phyloP scores from a whole-genome alignment of 306 rosid genomes.

The Sindora glabra region DNA sequence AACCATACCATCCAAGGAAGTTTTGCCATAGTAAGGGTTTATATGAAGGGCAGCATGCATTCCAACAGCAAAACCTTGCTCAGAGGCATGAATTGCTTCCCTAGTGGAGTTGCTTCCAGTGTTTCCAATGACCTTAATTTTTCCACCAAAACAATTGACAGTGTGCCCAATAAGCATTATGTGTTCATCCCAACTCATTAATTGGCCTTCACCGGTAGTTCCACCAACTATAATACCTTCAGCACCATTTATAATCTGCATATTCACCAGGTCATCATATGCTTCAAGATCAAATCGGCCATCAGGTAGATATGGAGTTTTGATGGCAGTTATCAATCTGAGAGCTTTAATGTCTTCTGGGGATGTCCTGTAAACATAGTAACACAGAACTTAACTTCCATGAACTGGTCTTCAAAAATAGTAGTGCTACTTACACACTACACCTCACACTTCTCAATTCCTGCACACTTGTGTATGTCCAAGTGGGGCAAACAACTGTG shows the following conservation, averaged over 20 bases:
- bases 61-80: slow-evolving; percentile 97
- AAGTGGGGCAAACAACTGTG: no score
- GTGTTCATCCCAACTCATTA: slow-evolving; percentile 98
- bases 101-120: slow-evolving; percentile 90
- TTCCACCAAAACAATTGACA: slow-evolving; percentile 81
- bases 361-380: slow-evolving; percentile 61
- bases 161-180: slow-evolving; percentile 94
- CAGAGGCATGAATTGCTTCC: slow-evolving; percentile 94
- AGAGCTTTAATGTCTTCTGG: slow-evolving; percentile 61
- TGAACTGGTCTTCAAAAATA: not conserved
- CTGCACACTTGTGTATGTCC: no score
- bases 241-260: slow-evolving; percentile 63
- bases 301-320: slow-evolving; percentile 93
- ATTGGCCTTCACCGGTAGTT: slow-evolving; percentile 89
- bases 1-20: slow-evolving; percentile 70
- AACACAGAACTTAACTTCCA: not conserved
- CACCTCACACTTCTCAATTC: not conserved
- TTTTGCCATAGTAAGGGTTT: slow-evolving; percentile 94
- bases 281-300: slow-evolving; percentile 97
- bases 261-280: slow-evolving; percentile 68
- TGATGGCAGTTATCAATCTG: slow-evolving; percentile 83
- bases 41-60: slow-evolving; percentile 99
- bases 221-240: slow-evolving; percentile 94
- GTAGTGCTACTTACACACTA: no score
- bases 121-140: slow-evolving; percentile 83